These are phyloP conservation scores for Populus euphratica DNA, from an alignment of 345 rosid species.

Conservation along the genomic window DNA sequence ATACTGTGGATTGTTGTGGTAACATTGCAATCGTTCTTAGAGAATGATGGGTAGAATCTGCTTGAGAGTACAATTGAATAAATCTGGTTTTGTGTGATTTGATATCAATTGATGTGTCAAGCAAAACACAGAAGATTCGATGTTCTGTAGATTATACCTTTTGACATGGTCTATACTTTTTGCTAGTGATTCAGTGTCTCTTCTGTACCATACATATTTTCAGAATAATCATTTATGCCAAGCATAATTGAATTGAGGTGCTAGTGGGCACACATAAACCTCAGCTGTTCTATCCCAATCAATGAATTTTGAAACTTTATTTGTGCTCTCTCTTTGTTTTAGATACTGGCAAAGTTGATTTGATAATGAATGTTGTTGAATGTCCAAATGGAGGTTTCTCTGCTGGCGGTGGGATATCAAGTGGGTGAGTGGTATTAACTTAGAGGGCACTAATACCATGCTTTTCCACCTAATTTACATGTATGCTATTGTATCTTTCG, in stretches of 20 bases:
- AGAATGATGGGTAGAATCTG: neutral
- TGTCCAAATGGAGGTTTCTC: constrained; percentile 95
- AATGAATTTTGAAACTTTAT: neutral
- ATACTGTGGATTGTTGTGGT: neutral
- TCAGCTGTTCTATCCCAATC: neutral
- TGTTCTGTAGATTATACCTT: neutral
- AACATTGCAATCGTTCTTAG: neutral
- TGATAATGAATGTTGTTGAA: constrained; percentile 90
- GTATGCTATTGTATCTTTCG: neutral
- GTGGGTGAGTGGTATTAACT: constrained; percentile 55
- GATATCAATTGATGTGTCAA: neutral
- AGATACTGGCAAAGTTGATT: constrained; percentile 88
- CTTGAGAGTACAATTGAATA: neutral
- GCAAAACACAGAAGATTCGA: neutral
- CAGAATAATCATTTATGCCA: neutral
- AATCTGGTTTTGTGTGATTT: neutral
- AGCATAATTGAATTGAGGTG: neutral
- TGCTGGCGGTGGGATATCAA: constrained; percentile 94
- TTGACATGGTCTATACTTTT: neutral
- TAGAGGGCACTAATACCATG: constrained; percentile 4
- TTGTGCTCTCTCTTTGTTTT: constrained; percentile 3
- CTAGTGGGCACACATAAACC: neutral
- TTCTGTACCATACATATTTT: neutral
- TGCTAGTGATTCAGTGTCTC: neutral
- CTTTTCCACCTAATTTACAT: constrained; percentile 1